Base-by-base conservation (phyloP, 2,329 filamentous ascomycete species). In the Periglandula ipomoeae region DNA sequence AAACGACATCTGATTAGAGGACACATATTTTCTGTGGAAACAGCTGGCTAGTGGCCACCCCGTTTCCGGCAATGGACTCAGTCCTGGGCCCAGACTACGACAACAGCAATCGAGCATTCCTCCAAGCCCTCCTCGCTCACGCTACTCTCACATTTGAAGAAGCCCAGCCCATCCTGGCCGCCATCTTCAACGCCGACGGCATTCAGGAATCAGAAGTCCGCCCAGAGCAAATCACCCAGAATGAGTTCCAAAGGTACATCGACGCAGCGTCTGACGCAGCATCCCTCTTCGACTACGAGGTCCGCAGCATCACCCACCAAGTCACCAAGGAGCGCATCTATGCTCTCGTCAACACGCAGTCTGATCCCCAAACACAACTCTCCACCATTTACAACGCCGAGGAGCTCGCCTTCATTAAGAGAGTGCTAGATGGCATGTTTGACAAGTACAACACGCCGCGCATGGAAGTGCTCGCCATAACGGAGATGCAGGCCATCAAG, bases 381-480 rank as follows among this genome's bases (percentile, higher is more conserved):
- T 89, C 90, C 2, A 97, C 93, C 0, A 81, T 79, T 0, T 87
- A 86, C 61, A 78, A 75, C 7, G 71, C 88, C 0, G 89, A 95
- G 56, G 90, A 97, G 69, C 87, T 97, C 27, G 81, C 86, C 0
- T 98, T 89, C 63, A 79, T 97, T 48, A 93, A 94, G 67, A 77
- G 93, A 8, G 65, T 96, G 3, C 77, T 98, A 1, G 90, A 96
- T 63, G 82, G 79, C 57, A 95, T 98, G 79, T 98, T 97, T 62
- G 88, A 94, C 54, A 85, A 80, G 19, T 82, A 89, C 70, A 97
- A 97, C 61, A 88, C 83, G 0, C 75, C 73, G 8, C 74, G 81
- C n/a, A 80, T 82, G 59, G 91, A 98, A 66, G 78, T 89, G 23
- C 84, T 96, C 78, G 89, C 87, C 3, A 71, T 97, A 3, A 85